Evolutionary conservation across 805 yeast genomes (phyloP).

Genomic region (Debaryomyces prosopidis): DNA sequence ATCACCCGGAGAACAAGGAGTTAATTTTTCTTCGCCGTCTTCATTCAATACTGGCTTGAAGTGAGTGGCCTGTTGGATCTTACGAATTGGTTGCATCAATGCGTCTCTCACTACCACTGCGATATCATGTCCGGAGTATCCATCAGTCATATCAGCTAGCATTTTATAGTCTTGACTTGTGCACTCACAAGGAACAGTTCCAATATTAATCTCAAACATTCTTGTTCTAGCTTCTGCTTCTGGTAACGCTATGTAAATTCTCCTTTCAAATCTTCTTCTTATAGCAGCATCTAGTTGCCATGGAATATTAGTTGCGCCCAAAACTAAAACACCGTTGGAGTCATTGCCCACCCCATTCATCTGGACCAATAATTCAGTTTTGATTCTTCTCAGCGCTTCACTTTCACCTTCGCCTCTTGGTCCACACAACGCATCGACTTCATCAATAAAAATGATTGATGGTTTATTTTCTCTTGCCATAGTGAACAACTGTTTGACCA

Average conservation of each 20-base stretch:
- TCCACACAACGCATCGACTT: slow-evolving; percentile 96
- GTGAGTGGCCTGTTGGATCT: slow-evolving; percentile 94
- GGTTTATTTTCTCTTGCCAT: slow-evolving; percentile 98
- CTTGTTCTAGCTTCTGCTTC: slow-evolving; percentile 88
- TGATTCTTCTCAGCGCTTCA: slow-evolving; percentile 93
- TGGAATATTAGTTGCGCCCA: slow-evolving; percentile 98
- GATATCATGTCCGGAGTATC: slow-evolving; percentile 96
- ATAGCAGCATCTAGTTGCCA: slow-evolving; percentile 99
- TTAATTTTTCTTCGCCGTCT: slow-evolving; percentile 49
- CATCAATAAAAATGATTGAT: slow-evolving; percentile 93
- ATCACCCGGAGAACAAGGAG: slow-evolving; percentile 99
- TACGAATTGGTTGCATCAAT: slow-evolving; percentile 95
- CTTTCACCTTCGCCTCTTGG: slow-evolving; percentile 98
- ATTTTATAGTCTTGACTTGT: slow-evolving; percentile 70
- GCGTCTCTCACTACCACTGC: slow-evolving; percentile 98
- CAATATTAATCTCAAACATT: slow-evolving; percentile 94
- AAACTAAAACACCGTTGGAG: slow-evolving; percentile 84
- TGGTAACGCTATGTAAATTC: slow-evolving; percentile 94
- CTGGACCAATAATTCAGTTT: slow-evolving; percentile 92
- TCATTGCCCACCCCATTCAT: slow-evolving; percentile 99
- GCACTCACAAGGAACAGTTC: slow-evolving; percentile 81
- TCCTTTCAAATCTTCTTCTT: slow-evolving; percentile 91
- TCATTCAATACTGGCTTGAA: slow-evolving; percentile 62
- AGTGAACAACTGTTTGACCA: slow-evolving; percentile 89
- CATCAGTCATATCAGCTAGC: slow-evolving; percentile 91